Evolutionary conservation across 73 alveolate genomes (phyloP).

Genomic region (Effrenium voratum): DNA sequence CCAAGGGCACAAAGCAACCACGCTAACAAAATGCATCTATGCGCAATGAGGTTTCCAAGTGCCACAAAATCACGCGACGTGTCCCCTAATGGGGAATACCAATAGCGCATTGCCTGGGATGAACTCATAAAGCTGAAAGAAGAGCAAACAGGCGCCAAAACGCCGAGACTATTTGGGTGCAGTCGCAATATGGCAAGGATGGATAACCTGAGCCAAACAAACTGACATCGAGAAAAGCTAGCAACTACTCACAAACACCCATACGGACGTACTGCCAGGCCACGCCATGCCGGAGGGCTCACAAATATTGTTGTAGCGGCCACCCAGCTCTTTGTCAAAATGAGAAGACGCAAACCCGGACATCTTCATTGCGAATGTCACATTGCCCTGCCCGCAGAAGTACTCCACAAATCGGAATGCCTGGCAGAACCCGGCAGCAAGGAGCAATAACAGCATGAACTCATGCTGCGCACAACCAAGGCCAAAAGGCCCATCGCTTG

Average conservation of each 20-base stretch:
- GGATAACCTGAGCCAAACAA: neutral
- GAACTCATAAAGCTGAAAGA: slow-evolving; percentile 1
- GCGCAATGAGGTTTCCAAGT: neutral
- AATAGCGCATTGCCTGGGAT: neutral
- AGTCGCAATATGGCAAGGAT: neutral
- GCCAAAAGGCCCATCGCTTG: neutral
- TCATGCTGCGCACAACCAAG: neutral
- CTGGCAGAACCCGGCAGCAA: neutral
- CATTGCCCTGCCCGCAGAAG: neutral
- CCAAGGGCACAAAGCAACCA: neutral
- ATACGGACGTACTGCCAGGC: neutral
- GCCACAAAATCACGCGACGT: neutral
- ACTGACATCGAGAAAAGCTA: too few species aligned
- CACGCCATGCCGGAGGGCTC: slow-evolving; percentile 12
- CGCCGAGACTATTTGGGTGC: neutral
- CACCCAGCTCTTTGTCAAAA: neutral
- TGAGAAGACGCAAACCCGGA: neutral
- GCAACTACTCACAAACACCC: neutral
- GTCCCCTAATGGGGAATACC: neutral
- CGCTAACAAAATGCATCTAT: neutral
- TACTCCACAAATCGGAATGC: neutral
- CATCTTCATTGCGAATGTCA: neutral
- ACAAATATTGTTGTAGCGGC: slow-evolving; percentile 12
- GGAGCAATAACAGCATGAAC: too few species aligned
- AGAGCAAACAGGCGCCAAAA: slow-evolving; percentile 46